Evolutionary conservation across 1,139 yeast species (phyloP).

Genomic region (Kodamaea arcana): DNA sequence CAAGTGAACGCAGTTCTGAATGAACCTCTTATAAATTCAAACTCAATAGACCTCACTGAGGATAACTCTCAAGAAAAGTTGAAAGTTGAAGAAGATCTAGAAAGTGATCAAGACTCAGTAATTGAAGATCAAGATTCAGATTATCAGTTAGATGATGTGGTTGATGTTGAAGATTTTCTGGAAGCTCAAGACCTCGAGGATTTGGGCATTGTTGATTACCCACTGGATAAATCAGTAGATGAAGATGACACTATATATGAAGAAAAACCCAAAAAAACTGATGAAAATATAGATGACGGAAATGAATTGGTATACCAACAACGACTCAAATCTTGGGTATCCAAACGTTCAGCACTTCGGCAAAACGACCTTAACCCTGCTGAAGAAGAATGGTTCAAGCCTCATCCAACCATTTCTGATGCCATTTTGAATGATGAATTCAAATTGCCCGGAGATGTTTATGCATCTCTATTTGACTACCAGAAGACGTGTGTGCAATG

Average conservation of each 20-base stretch:
- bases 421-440: conserved; percentile 67
- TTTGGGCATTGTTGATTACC: conserved; percentile 1
- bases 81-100: conserved; percentile 17
- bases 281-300: conserved; percentile 60
- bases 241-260: background rate
- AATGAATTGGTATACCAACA: conserved; percentile 58
- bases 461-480: conserved; percentile 81
- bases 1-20: too few relatives aligned
- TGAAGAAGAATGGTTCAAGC: conserved; percentile 53
- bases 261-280: background rate
- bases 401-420: conserved; percentile 77
- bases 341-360: conserved; percentile 38
- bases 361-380: background rate
- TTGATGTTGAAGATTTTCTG: conserved; percentile 3
- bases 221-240: background rate
- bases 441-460: conserved; percentile 85
- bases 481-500: conserved; percentile 89
- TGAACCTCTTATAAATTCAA: too few relatives aligned
- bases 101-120: conserved; percentile 11
- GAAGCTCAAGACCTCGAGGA: conserved; percentile 1
- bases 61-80: conserved; percentile 9
- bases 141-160: conserved; percentile 6
- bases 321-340: conserved; percentile 59
- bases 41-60: background rate
- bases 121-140: conserved; percentile 9